Base-by-base conservation (phyloP, 257 asterid species). In the Nicotiana benthamiana region DNA sequence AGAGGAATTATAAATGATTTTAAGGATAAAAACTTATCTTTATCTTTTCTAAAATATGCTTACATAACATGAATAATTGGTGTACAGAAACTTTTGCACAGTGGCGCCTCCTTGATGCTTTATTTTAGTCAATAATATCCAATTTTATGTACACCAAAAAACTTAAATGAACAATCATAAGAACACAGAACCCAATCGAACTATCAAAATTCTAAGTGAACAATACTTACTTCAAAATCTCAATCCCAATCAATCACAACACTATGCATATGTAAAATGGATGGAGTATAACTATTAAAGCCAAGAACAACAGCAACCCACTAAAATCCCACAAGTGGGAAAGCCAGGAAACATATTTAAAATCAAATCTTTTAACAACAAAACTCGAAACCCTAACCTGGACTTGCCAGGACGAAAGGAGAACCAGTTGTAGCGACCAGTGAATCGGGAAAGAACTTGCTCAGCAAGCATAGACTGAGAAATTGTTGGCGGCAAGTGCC, bases 401-500 rank as follows among this genome's bases (percentile, higher is more conserved):
- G 88, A 83, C 85, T 92, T 94, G 54, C 94, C 98, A 6, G 97
- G 93, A n/a, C 88, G 90, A 86, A 93, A 96, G 13, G 84, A 80
- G 72, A 92, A 75, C 97, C 97, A 93, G 84, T 80, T 88, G 86
- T 91, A 96, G 75, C 97, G 97, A 76, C 95, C 97, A 10, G 91
- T 67, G 87, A 96, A 96, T 87, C 93, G 93, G 66, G 97, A 85
- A 86, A 93, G 97, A 76, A 94, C 85, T 80, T 91, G 97, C 83
- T 96, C 98, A 87, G 87, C 83, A 54, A 96, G 93, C 92, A 90
- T 87, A n/a, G 93, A 92, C 93, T 90, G 90, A 75, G 99, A 84
- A 93, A 96, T 91, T 84, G 96, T 85, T 65, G 99, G 97, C 89
- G 98, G 99, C 92, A 94, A 92, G 97, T 92, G 99, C 90, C 99